Conservation (phyloP, 176 grass and related monocot species). For the Paspalum vaginatum region DNA sequence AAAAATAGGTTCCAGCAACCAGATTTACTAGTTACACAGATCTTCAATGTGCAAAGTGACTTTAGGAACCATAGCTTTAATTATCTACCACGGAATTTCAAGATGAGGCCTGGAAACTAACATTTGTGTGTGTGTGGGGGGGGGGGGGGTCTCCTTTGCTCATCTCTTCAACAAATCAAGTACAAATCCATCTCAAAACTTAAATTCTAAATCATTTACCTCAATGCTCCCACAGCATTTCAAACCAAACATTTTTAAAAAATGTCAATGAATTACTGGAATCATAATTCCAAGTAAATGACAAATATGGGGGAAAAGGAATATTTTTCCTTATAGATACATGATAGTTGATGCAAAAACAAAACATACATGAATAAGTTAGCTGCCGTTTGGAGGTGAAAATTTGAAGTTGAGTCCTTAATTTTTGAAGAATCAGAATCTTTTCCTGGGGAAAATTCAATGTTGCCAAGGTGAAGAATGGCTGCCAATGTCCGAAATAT, state of each 20-base stretch:
- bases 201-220: conserved; percentile 1
- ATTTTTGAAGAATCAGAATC: conserved; percentile 87
- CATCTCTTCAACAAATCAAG: no score
- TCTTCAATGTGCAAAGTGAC: conserved; percentile 19
- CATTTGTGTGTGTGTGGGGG: conserved; percentile 7
- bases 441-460: conserved; percentile 92
- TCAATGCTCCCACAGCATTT: not conserved
- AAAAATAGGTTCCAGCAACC: not conserved
- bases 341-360: conserved; percentile 1
- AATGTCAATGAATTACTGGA: not conserved
- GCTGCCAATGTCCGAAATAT: conserved; percentile 96
- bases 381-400: conserved; percentile 87
- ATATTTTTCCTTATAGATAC: not conserved
- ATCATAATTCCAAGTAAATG: conserved; percentile 5
- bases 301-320: not conserved
- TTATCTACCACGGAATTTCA: not conserved
- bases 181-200: no score
- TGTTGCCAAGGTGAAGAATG: conserved; percentile 99
- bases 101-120: not conserved
- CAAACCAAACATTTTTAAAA: conserved; percentile 10
- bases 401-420: conserved; percentile 76
- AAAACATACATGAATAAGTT: conserved; percentile 85
- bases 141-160: no score
- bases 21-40: not conserved
- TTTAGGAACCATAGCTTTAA: conserved; percentile 28